Base-by-base conservation (phyloP, 768 basidiomycete species). In the Boletus tylopilopsis region DNA sequence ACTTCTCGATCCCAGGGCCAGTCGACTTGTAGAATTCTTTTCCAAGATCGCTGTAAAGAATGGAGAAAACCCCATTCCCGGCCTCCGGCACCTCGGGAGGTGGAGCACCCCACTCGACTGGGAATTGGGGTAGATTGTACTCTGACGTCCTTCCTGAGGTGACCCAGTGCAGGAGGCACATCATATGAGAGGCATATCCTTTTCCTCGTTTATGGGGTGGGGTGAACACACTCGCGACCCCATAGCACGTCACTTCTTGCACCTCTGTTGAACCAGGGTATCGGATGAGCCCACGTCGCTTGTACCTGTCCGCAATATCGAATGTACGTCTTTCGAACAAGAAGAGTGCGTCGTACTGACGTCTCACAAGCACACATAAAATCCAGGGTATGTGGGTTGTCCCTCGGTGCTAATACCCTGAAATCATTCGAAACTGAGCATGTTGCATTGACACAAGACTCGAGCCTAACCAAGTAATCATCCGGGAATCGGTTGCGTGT, bases 341-440 rank as follows among this genome's bases (percentile, higher is more conserved):
- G 23, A 47, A 47, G 2, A n/a, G 25, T 15, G 10, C 13, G 22
- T 2, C 15, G 16, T 5, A 70, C 75, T 59, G 56, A 85, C 84
- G 80, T 84, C 68, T 81, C 77, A 57, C 82, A 84, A 18, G 82
- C 74, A 57, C 76, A 82, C 58, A 78, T 61, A 58, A 83, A 84
- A 43, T 80, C 73, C 5, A 82, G 53, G 2, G 79, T 75, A 5
- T 66, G 63, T 0, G 81, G 76, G 47, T 79, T 63, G 41, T 71
- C 68, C 40, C 81, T 69, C 2, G 76, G 77, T 27, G 76, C 80
- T 13, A 86, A 67, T 8, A 85, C 77, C 84, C 83, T 84, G 39
- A 33, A 22, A 39, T 29, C 36, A 25, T 35, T 27, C 38, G 9
- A 45, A 24, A 23, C 29, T 42, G 21, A 18, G 41, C 18, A 8